Conservation (phyloP, 495 filamentous ascomycete genomes). For the Aspergillus incahuasiensis region DNA sequence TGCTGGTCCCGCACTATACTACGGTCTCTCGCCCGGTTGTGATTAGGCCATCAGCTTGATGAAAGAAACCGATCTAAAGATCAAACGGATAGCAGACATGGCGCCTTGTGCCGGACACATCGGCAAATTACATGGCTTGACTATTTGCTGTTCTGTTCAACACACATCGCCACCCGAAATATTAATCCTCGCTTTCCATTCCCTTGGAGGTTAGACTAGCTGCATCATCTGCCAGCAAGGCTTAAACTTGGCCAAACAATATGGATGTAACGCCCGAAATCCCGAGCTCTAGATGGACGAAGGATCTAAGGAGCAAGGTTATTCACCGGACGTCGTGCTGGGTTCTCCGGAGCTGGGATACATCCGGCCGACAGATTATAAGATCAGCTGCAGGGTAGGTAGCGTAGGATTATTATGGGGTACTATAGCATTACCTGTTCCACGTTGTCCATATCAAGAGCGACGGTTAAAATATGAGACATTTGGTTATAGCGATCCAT, state of each 20-base stretch:
- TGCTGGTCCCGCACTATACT: too few species aligned
- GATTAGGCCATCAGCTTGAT: background rate
- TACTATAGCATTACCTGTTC: background rate
- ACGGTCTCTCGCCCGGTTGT: too few species aligned
- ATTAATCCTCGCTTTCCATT: background rate
- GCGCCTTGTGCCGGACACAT: background rate
- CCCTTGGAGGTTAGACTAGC: background rate
- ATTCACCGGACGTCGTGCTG: background rate
- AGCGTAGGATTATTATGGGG: background rate
- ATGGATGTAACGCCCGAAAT: constrained; percentile 5
- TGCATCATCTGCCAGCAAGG: background rate
- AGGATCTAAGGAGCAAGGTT: background rate
- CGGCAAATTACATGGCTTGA: background rate
- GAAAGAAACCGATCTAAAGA: background rate
- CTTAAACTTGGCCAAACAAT: background rate
- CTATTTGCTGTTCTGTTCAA: background rate
- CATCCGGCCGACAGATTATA: background rate
- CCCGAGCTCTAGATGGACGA: background rate
- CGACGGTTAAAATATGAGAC: background rate
- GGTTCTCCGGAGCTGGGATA: too few species aligned
- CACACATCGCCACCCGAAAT: background rate
- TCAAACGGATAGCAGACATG: background rate
- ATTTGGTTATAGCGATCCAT: background rate
- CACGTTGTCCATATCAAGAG: background rate
- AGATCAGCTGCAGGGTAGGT: background rate